Base-by-base conservation (phyloP, 2,329 filamentous ascomycete genomes). In the Colletotrichum spaethianum region DNA sequence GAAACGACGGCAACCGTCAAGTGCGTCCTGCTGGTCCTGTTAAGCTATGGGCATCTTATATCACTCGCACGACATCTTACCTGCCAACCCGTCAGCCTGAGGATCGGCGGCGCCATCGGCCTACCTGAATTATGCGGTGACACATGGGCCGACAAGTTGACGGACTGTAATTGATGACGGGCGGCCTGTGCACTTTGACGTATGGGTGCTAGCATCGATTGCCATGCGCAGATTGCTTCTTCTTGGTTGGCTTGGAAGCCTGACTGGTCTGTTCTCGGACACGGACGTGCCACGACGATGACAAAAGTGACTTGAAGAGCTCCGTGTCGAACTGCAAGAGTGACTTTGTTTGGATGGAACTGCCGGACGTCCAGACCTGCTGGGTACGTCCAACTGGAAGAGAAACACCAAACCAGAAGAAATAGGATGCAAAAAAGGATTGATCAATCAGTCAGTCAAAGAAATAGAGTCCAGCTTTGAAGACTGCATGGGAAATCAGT, bases 1-100 rank as follows among this genome's bases (percentile, higher is more conserved):
- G 65, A 70, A 72, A 69, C 65, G 31, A 55, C 44, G 59, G 50
- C 42, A 40, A 42, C 46, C 66, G 53, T 52, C 65, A 46, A 28
- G 12, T 28, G 65, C 31, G 36, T 23, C 23, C 36, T 26, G n/a
- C n/a, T 18, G 44, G 50, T 33, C 26, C 69, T 59, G 38, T 63
- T 59, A 46, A 69, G 64, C 44, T n/a, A 36, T 50, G 55, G 18
- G 36, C 63, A 9, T 57, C 38, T 60, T 33, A 61, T 67, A 42
- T 36, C 31, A 55, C 31, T 36, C 20, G 11, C 6, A 33, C 50
- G 5, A 6, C 18, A 28, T 38, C 33, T 16, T n/a, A 40, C 55
- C 52, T 36, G 3, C 53, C 33, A 16, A 38, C 20, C 36, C 18
- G 16, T 57, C 57, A 31, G 57, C 48, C 44, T 14, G 63, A 31